Evolutionary conservation across 163 green algal species (phyloP), one percentile per base, ranked within the genome.

Genomic region (Volvox carteri): DNA sequence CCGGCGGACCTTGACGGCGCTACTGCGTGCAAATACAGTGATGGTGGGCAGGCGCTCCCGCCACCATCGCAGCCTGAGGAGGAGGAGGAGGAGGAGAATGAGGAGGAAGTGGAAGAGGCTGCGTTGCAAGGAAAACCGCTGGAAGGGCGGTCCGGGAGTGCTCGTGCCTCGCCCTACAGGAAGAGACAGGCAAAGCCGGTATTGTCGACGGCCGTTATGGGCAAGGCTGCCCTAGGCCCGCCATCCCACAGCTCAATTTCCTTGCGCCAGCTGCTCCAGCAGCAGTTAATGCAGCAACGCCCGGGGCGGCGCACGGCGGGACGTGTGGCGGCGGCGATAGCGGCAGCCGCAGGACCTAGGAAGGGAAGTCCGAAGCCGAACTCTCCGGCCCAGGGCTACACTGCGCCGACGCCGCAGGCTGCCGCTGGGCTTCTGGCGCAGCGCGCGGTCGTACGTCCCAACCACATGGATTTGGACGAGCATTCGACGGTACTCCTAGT

Each of bases 401-500:
- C 14, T n/a, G 7, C 28, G 62, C 56, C 70, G 37, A 12, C 70
- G 19, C 18, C 70, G 19, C 6, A 19, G 70, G 70, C 37, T 1
- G 70, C 70, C 18, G 28, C 9, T 23, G 30, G 25, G 39, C 35
- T 86, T 21, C 12, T 86, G 56, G 54, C 56, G 25, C 76, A 73
- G 16, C 37, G 25, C 8, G 39, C 78, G 25, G 54, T 44, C 21
- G 78, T 86, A 0, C 78, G 54, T 11, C 56, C 78, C 12, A 75
- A 76, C 25, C 56, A 86, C 56, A 28, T 65, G 23, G 80, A 87
- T 14, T 35, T 87, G 60, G 80, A 87, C 80, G 80, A 87, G 62
- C 62, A 87, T 30, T 70, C 62, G 14, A 56, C 25, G 1, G 78
- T 86, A 0, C n/a, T n/a, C n/a, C 41, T 77, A 5, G 78, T 77